Evolutionary conservation across 2,329 filamentous ascomycete genomes (phyloP), one percentile per base, ranked within the genome.

Genomic region (Cadophora sp.): DNA sequence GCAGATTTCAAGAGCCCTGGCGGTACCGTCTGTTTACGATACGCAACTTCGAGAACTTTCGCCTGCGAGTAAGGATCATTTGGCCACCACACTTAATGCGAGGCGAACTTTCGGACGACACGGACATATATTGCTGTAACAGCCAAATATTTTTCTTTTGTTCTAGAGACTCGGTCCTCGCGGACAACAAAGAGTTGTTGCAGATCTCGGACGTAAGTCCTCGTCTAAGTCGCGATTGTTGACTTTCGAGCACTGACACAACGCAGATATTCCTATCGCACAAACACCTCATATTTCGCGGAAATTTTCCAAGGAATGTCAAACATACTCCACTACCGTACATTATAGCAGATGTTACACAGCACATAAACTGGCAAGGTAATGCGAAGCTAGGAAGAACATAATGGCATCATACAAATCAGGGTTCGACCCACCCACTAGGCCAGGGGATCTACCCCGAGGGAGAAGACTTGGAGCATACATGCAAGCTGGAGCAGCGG

Each of bases 381-480:
- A 66, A 75, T 75, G 73, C 63, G 61, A 56, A 69, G 58, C 64
- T 70, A 72, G 66, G 62, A 68, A 66, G 74, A 74, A 67, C 68
- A 80, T 67, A 70, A 84, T 84, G 83, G 80, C 81, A 77, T 80
- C 81, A 74, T 76, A 79, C 65, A 79, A 78, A 75, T 76, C 76
- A 69, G 79, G 79, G 66, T 80, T 79, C 72, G 80, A 82, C 67
- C 77, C 82, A 61, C 81, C 80, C 14, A 74, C 79, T 67, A 79
- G 80, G 68, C 79, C 81, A 71, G 77, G 76, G 46, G 81, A 83
- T 59, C 76, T 77, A 62, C 72, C 76, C 71, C 74, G 78, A 66
- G 72, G 76, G 19, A 76, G 74, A 68, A 77, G 74, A 64, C 58
- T 73, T 34, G 72, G 72, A 53, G 68, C 69, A 67, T 75, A 75